Percentiles rank a stretch among this genome's conserved stretches.
Evolutionary conservation across 441 rosid species (phyloP).

Genomic region (Gossypium schwendimanii): DNA sequence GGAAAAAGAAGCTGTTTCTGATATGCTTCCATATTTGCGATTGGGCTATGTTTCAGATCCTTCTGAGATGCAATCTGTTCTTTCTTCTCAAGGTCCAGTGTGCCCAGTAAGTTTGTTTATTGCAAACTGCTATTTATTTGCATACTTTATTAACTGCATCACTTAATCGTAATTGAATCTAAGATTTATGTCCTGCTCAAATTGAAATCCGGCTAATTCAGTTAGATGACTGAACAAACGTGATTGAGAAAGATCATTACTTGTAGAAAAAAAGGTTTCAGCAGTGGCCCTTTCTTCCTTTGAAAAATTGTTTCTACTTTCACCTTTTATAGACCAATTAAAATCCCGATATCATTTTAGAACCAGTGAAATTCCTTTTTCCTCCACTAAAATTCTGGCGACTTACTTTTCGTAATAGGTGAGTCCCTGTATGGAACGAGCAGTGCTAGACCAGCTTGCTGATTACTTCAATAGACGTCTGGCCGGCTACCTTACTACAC

Average conservation of each 20-base stretch:
- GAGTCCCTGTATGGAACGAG: conserved; percentile 90
- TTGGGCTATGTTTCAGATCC: conserved; percentile 92
- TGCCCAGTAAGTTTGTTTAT: conserved; percentile 69
- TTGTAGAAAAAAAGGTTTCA: neutral
- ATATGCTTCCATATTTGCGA: conserved; percentile 83
- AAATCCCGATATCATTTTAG: neutral
- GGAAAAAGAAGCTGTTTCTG: conserved; percentile 80
- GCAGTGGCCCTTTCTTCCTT: neutral
- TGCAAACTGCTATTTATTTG: conserved; percentile 17
- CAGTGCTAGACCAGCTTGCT: conserved; percentile 77
- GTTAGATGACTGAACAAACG: neutral
- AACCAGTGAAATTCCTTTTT: neutral
- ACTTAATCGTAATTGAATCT: neutral
- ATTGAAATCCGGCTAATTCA: neutral
- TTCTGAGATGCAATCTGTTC: conserved; percentile 82
- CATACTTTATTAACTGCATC: neutral
- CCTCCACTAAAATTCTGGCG: conserved; percentile 11
- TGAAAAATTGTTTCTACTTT: neutral
- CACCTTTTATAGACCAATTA: neutral
- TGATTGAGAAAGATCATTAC: conserved; percentile 1
- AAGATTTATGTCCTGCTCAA: neutral
- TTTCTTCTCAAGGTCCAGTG: conserved; percentile 92
- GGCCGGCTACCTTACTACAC: conserved; percentile 71
- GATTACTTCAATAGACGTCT: conserved; percentile 66
- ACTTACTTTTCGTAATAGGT: conserved; percentile 38